Evolutionary conservation across 2,329 filamentous ascomycete genomes (phyloP), one percentile per base, ranked within the genome.

Genomic region (Teratosphaeria gauchensis): DNA sequence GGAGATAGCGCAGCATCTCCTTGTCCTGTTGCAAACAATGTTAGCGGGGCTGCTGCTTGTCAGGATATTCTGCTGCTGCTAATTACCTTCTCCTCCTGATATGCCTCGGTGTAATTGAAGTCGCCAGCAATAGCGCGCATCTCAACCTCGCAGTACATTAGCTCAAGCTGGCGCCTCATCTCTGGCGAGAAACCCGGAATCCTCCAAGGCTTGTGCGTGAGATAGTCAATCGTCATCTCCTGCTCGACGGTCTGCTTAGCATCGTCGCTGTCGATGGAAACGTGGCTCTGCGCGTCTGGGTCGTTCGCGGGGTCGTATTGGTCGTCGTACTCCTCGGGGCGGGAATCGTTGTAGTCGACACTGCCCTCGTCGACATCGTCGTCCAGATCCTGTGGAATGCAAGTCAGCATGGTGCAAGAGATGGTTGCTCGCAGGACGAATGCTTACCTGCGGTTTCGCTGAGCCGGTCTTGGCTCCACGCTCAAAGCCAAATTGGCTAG

Each of bases 1-100:
- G 55, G 38, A 71, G 35, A 59, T 72, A 72, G 16, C 59, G 58
- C 21, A 66, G 55, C 63, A 69, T 68, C 54, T 68, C 65, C n/a
- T 59, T 54, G 58, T 69, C 57, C 51, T 55, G 42, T 8, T 38
- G 53, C 8, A 58, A 21, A 35, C 24, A 28, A 55, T 30, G 48
- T 53, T 16, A 58, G 63, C 48, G 65, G 32, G 35, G 35, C 1
- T 14, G 59, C 67, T 69, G 32, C 16, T 19, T 19, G 9, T n/a
- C 42, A 48, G 53, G 61, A 56, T 55, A 60, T 54, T 16, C 19
- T 38, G 33, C 62, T 9, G 48, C 11, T 24, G 30, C n/a, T 28
- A 35, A 38, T 31, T n/a, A 56, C 68, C 46, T 68, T 65, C 33
- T 64, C 55, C 12, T 56, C 57, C 58, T 69, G 66, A 55, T 69